These are phyloP conservation scores for Fusarium goolgardi DNA, from an alignment of 2,329 filamentous ascomycete genomes.

Conservation along the genomic window DNA sequence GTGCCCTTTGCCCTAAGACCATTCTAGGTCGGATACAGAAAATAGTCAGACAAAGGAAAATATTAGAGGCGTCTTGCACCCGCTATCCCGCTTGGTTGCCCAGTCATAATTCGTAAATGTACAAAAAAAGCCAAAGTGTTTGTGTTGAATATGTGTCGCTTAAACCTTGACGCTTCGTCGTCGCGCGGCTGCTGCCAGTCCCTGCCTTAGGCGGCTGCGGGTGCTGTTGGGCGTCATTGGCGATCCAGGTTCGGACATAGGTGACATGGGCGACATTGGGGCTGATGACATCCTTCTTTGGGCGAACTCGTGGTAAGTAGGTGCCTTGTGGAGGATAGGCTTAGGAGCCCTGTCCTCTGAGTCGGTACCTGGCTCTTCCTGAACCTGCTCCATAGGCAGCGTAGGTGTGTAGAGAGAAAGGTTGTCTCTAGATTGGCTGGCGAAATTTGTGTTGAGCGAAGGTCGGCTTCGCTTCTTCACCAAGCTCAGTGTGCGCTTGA, in stretches of 20 bases:
- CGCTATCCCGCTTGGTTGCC: conserved; percentile 31
- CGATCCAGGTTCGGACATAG: conserved; percentile 45
- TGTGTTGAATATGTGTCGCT: conserved; percentile 15
- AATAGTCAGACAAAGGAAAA: conserved; percentile 34
- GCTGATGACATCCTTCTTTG: conserved; percentile 54
- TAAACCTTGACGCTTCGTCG: conserved; percentile 57
- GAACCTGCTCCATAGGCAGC: conserved; percentile 52
- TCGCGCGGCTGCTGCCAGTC: conserved; percentile 47
- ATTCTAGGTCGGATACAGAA: conserved; percentile 34
- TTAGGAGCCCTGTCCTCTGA: conserved; percentile 35
- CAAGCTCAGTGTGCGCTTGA: conserved; percentile 66
- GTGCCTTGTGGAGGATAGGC: conserved; percentile 47
- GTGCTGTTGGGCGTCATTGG: conserved; percentile 46
- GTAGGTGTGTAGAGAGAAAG: conserved; percentile 45
- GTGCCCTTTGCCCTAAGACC: conserved; percentile 28
- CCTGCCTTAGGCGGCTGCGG: conserved; percentile 41
- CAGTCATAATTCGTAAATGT: conserved; percentile 43
- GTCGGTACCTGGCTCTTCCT: conserved; percentile 48
- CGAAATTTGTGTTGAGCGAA: conserved; percentile 55
- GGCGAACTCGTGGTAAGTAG: conserved; percentile 62
- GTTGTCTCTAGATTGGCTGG: conserved; percentile 52
- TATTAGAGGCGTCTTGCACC: conserved; percentile 40
- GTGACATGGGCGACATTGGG: conserved; percentile 46
- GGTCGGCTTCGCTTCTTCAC: conserved; percentile 67
- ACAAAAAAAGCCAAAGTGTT: conserved; percentile 28